phyloP scores from a whole-genome alignment of 768 basidiomycete genomes.

The Postia placenta region DNA sequence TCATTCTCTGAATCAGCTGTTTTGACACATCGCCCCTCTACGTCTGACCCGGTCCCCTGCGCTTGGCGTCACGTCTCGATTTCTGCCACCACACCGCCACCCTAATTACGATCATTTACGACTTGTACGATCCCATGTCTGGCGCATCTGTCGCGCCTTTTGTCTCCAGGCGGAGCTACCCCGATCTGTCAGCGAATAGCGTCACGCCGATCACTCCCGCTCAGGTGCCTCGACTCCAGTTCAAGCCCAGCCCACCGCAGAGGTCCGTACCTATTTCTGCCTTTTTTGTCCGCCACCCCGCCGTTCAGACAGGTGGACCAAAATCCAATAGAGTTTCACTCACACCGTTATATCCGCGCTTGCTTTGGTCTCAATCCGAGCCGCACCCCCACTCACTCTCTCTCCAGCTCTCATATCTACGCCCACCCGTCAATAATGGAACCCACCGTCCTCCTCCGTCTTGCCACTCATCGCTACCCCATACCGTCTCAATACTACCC shows the following conservation, averaged over 20 bases:
- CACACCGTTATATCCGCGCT: slow-evolving; percentile 4
- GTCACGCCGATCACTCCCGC: slow-evolving; percentile 14
- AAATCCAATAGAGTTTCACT: not conserved
- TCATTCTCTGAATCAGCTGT: not conserved
- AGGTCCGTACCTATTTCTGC: slow-evolving; percentile 12
- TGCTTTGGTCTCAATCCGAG: slow-evolving; percentile 7
- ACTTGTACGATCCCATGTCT: no score
- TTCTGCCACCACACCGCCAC: no score
- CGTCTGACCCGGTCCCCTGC: no score
- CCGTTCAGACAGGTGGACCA: slow-evolving; percentile 4
- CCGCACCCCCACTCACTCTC: slow-evolving; percentile 9
- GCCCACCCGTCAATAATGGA: slow-evolving; percentile 13
- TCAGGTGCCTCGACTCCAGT: slow-evolving; percentile 12
- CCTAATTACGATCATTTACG: no score
- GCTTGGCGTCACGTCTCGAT: no score
- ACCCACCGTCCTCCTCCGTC: slow-evolving; percentile 11
- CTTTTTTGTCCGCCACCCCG: slow-evolving; percentile 9
- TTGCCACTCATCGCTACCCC: slow-evolving; percentile 10
- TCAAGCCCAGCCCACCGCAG: slow-evolving; percentile 7
- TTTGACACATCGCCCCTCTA: not conserved
- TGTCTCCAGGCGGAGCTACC: not conserved
- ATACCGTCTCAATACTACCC: slow-evolving; percentile 10
- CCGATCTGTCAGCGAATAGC: not conserved
- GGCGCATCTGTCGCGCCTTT: slow-evolving; percentile 7
- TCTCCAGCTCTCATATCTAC: slow-evolving; percentile 1